Evolutionary conservation across 1,284 basidiomycete species (phyloP).

Genomic region (Papiliotrema laurentii): DNA sequence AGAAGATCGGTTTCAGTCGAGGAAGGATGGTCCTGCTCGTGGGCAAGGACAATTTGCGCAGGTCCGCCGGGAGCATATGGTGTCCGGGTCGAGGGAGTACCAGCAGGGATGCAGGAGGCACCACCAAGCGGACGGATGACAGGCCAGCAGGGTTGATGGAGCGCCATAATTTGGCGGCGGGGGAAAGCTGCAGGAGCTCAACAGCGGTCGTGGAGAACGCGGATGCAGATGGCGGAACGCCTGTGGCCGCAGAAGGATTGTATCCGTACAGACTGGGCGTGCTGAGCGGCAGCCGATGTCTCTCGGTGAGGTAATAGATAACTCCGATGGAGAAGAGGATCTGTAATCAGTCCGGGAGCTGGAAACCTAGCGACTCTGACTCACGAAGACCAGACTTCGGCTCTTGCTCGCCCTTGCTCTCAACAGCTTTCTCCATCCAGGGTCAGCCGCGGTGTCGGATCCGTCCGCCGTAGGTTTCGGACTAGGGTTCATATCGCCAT

Average conservation of each 20-base stretch:
- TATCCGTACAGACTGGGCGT: constrained; percentile 41
- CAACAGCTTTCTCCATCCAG: constrained; percentile 51
- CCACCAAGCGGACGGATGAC: constrained; percentile 67
- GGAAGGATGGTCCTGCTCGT: constrained; percentile 38
- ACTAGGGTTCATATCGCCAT: constrained; percentile 4
- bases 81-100: constrained; percentile 54
- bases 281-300: constrained; percentile 18
- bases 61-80: constrained; percentile 34
- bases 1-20: constrained; percentile 54
- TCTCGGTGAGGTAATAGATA: constrained; percentile 45
- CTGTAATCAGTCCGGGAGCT: constrained; percentile 8
- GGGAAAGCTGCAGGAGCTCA: constrained; percentile 24
- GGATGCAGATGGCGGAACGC: constrained; percentile 3
- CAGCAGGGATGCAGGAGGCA: constrained; percentile 73
- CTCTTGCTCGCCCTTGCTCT: constrained; percentile 72
- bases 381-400: constrained; percentile 70
- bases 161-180: constrained; percentile 61
- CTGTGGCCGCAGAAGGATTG: constrained; percentile 24
- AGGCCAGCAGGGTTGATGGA: constrained; percentile 69
- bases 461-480: constrained; percentile 13
- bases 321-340: constrained; percentile 42
- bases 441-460: constrained; percentile 1
- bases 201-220: constrained; percentile 14
- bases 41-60: constrained; percentile 34
- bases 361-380: constrained; percentile 24